Percentiles rank a stretch among this genome's conserved stretches.
Conservation (phyloP, 2,329 filamentous ascomycete species). For the Pseudonectria foliicola region DNA sequence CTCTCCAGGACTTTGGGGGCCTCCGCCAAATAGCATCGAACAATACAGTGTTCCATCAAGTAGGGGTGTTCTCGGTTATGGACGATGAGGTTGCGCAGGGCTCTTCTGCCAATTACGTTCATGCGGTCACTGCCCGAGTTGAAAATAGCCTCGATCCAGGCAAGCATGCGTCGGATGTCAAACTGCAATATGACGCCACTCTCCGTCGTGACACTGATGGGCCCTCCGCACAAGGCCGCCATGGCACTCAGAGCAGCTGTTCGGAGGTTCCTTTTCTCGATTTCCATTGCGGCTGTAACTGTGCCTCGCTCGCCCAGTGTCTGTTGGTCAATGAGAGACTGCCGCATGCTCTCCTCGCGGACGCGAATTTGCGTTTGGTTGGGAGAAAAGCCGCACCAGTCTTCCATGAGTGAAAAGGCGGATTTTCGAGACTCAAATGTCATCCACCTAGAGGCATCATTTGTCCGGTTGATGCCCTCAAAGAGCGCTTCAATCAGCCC, state of each 20-base stretch:
- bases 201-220: slow-evolving; percentile 81
- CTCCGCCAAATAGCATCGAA: slow-evolving; percentile 81
- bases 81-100: slow-evolving; percentile 80
- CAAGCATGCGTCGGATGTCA: slow-evolving; percentile 83
- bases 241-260: slow-evolving; percentile 91
- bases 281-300: slow-evolving; percentile 85
- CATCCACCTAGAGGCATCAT: slow-evolving; percentile 88
- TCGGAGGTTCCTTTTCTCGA: slow-evolving; percentile 87
- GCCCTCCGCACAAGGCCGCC: slow-evolving; percentile 82
- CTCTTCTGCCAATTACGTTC: slow-evolving; percentile 81
- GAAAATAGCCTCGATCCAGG: slow-evolving; percentile 95
- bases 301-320: slow-evolving; percentile 68
- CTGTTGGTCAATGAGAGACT: slow-evolving; percentile 75
- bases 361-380: slow-evolving; percentile 77
- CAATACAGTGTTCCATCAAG: slow-evolving; percentile 81
- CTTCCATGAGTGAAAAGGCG: slow-evolving; percentile 93
- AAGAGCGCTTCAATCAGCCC: slow-evolving; percentile 90
- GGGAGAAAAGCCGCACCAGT: slow-evolving; percentile 96
- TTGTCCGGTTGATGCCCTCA: slow-evolving; percentile 78
- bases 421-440: slow-evolving; percentile 95
- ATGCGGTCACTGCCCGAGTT: slow-evolving; percentile 85
- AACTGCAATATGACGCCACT: slow-evolving; percentile 85
- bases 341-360: slow-evolving; percentile 80
- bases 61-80: slow-evolving; percentile 85
- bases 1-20: slow-evolving; percentile 80